Evolutionary conservation across 768 basidiomycete species (phyloP), one percentile per base, ranked within the genome.

Genomic region (Lactifluus echinatus): DNA sequence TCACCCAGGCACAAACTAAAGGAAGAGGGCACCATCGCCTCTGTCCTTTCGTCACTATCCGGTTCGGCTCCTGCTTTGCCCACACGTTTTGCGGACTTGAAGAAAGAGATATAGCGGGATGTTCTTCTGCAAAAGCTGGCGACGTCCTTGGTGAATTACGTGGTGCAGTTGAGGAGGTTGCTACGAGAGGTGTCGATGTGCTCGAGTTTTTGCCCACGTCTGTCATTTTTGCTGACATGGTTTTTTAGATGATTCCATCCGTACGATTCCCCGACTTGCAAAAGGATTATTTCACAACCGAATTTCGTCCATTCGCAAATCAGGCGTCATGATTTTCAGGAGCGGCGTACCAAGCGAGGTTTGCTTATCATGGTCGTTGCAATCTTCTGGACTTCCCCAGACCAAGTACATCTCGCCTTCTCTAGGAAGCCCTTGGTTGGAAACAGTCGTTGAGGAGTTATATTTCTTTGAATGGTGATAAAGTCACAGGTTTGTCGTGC

Each of bases 341-440:
- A 80, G 79, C 4, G 85, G 76, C 1, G 75, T 89, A 1, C 72
- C 78, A 0, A 69, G 77, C 53, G 73, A 82, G 59, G 80, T 80
- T 2, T 67, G 69, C 47, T 66, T 72, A 51, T 17, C 37, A 2
- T 6, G n/a, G 37, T 14, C 21, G 1, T 44, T 2, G 19, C 24
- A 7, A 2, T 33, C 8, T 31, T n/a, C 26, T 40, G 1, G 33
- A 21, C 15, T 15, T 1, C 21, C 7, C 49, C n/a, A n/a, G n/a
- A n/a, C n/a, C n/a, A n/a, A n/a, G n/a, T n/a, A n/a, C n/a, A 23
- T 47, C 46, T 12, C 8, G 24, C 23, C 31, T 8, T 42, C 2
- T 42, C 31, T 57, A 85, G 77, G 78, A 84, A 71, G 87, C 82
- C 0, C 62, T 83, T 1, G 61, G 53, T 0, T 87, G 85, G 84